Conservation (phyloP, 2,329 filamentous ascomycete species). For the Thielaviopsis cerberus region DNA sequence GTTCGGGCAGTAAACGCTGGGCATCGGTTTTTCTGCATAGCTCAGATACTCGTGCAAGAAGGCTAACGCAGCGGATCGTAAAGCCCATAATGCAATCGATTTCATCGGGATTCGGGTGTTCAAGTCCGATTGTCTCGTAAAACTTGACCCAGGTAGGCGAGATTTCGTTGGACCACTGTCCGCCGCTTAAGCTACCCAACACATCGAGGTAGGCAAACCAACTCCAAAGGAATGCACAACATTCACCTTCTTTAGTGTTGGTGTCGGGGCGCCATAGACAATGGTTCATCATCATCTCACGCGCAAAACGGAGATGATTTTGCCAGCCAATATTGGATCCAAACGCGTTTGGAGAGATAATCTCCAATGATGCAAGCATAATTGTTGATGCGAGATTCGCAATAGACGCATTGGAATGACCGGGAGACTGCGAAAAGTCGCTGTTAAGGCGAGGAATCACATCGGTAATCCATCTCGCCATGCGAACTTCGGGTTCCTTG, state of each 20-base stretch:
- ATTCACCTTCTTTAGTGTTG: constrained; percentile 22
- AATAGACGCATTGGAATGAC: constrained; percentile 4
- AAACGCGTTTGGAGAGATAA: constrained; percentile 65
- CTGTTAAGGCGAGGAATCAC: constrained; percentile 39
- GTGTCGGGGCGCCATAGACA: constrained; percentile 14
- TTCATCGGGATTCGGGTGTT: constrained; percentile 38
- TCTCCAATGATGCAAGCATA: constrained; percentile 69
- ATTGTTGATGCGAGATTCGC: constrained; percentile 61
- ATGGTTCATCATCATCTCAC: constrained; percentile 47
- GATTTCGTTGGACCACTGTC: constrained; percentile 26
- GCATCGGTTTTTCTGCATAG: constrained; percentile 50
- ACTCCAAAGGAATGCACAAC: constrained; percentile 52
- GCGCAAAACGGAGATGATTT: constrained; percentile 55
- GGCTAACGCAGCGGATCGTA: constrained; percentile 29
- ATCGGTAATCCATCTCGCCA: constrained; percentile 62
- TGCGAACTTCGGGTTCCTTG: constrained; percentile 55
- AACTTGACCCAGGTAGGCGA: constrained; percentile 33
- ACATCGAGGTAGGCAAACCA: constrained; percentile 79
- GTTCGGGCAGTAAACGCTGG: constrained; percentile 37
- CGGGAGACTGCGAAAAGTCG: background rate
- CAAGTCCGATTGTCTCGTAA: constrained; percentile 31
- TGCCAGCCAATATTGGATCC: constrained; percentile 70
- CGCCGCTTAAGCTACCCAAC: constrained; percentile 51
- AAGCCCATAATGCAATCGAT: constrained; percentile 57
- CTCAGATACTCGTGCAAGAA: constrained; percentile 44